Evolutionary conservation across 805 yeast genomes (phyloP), one percentile per base, ranked within the genome.

Genomic region (Starmera dryadoides): DNA sequence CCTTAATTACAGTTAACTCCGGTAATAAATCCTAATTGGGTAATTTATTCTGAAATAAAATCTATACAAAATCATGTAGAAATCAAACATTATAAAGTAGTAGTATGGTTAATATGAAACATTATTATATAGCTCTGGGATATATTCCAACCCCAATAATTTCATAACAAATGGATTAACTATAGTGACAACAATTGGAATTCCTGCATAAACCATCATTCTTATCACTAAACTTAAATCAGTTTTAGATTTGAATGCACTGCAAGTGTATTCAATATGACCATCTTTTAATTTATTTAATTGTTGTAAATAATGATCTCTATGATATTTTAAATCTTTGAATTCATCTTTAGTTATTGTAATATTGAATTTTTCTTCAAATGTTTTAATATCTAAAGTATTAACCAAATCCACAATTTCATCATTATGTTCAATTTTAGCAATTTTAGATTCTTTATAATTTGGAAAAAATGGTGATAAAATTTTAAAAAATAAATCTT

Each of bases 211-310:
- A 1, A 88, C 84, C 15, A 83, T 60, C 44, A 85, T 64, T 50
- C 95, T 71, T 9, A 93, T 88, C 25, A 86, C 60, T 3, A 86
- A 83, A 44, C 83, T 91, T 23, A 83, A 79, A 41, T 79, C 88
- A 48, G 81, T 80, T 36, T 89, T 69, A 3, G 77, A 72, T 41
- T 68, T 69, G 51, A 73, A 75, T 0, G 77, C 83, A 14, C 72
- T 75, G 46, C 70, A 63, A 2, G 59, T 55, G 21, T 46, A 52
- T 2, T 46, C 33, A 14, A 44, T 48, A 28, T 45, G 48, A 21
- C 51, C 49, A 33, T 49, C 47, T 12, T 48, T 47, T 12, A 48
- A 33, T n/a, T 46, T 42, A 7, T 47, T 53, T 19, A 56, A 46
- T 20, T 55, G 52, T 2, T 40, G 36, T 16, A 47, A 10, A n/a